A percentile compares a stretch with the other conserved stretches of the same genome.
Evolutionary conservation across 257 asterid genomes (phyloP).

Genomic region (Schizonepeta tenuifolia): DNA sequence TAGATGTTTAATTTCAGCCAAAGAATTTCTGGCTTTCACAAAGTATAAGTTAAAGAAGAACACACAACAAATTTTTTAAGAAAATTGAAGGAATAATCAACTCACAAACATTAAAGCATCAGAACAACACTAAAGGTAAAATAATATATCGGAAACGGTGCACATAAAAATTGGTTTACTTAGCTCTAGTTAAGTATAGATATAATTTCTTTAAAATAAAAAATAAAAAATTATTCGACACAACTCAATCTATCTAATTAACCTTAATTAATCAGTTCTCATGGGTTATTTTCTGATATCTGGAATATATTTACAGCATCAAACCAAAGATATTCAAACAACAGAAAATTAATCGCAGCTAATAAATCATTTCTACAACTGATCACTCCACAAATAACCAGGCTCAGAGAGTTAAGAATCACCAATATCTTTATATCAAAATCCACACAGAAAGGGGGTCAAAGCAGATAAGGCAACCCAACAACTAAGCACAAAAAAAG

Average conservation of each 20-base stretch:
- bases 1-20: neutral
- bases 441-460: neutral
- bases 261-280: conserved; percentile 1
- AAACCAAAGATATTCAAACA: neutral
- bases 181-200: neutral
- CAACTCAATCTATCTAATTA: conserved; percentile 8
- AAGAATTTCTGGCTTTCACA: neutral
- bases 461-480: neutral
- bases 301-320: neutral
- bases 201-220: neutral
- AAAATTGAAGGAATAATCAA: neutral
- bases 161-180: neutral
- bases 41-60: neutral
- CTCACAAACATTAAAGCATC: conserved; percentile 13
- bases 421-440: conserved; percentile 4
- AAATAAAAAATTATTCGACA: neutral
- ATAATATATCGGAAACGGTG: neutral
- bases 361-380: neutral
- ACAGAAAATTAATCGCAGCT: neutral
- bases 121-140: neutral
- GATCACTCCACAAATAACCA: conserved; percentile 3
- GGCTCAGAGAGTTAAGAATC: conserved; percentile 10
- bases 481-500: conserved; percentile 1
- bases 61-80: neutral
- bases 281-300: conserved; percentile 2